Evolutionary conservation across 1,139 yeast species (phyloP).

Genomic region (Hyphopichia pseudoburtonii): DNA sequence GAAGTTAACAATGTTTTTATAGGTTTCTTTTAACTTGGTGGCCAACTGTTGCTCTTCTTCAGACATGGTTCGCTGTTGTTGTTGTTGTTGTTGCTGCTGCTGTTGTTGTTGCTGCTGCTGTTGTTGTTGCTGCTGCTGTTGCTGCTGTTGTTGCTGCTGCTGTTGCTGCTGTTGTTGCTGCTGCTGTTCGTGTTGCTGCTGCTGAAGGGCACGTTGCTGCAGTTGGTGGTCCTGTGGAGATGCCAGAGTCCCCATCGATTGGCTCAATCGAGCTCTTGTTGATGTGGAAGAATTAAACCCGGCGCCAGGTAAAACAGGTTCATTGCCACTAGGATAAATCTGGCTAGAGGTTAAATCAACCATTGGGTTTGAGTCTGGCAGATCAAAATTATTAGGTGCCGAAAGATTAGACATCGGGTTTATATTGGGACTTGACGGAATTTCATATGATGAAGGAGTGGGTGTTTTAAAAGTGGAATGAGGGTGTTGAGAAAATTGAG

Average conservation of each 20-base stretch:
- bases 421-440: conserved; percentile 42
- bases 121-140: conserved; percentile 1
- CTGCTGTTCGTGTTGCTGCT: neutral
- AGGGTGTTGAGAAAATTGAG: too few species aligned
- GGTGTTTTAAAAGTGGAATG: conserved; percentile 47
- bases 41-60: conserved; percentile 73
- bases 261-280: neutral
- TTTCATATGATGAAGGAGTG: conserved; percentile 43
- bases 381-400: conserved; percentile 39
- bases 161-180: neutral
- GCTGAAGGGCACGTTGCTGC: too few species aligned
- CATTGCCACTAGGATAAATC: too few species aligned
- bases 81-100: conserved; percentile 1
- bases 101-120: neutral
- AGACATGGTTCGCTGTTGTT: conserved; percentile 39
- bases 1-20: conserved; percentile 63
- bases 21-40: conserved; percentile 69
- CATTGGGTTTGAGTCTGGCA: conserved; percentile 37
- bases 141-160: conserved; percentile 3
- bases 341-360: too few species aligned
- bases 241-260: too few species aligned
- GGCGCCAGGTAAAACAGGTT: neutral
- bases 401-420: conserved; percentile 27
- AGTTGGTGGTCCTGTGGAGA: too few species aligned
- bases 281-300: conserved; percentile 1